phyloP scores from a whole-genome alignment of 495 filamentous ascomycete genomes.

The Hypomontagnella submonticulosa region DNA sequence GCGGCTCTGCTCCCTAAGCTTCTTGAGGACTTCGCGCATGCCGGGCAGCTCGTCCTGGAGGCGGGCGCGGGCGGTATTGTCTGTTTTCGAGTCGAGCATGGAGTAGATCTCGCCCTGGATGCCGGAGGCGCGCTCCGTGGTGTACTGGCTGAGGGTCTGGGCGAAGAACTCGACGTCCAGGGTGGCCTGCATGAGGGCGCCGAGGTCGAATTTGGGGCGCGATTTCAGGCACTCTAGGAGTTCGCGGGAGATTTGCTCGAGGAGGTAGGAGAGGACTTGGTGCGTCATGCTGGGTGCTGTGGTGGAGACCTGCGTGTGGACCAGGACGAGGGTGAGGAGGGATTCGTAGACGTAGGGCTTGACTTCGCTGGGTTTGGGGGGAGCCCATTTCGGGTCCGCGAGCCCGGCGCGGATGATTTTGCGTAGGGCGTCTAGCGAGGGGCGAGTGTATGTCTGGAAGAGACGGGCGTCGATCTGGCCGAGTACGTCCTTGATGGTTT shows the following conservation, averaged over 20 bases:
- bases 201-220: slow-evolving; percentile 74
- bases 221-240: slow-evolving; percentile 76
- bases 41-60: slow-evolving; percentile 88
- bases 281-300: slow-evolving; percentile 76
- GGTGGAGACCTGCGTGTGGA: slow-evolving; percentile 91
- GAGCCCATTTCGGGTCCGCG: slow-evolving; percentile 73
- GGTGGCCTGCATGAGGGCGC: slow-evolving; percentile 94
- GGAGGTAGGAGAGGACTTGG: slow-evolving; percentile 80
- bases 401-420: slow-evolving; percentile 77
- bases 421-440: slow-evolving; percentile 70
- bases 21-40: slow-evolving; percentile 87
- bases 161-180: slow-evolving; percentile 96
- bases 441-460: slow-evolving; percentile 89
- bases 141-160: slow-evolving; percentile 89
- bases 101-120: slow-evolving; percentile 89
- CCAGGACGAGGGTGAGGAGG: slow-evolving; percentile 82
- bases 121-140: slow-evolving; percentile 80
- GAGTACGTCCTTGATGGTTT: slow-evolving; percentile 89
- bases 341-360: slow-evolving; percentile 88
- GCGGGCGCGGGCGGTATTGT: slow-evolving; percentile 79
- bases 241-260: slow-evolving; percentile 77
- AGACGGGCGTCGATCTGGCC: slow-evolving; percentile 87
- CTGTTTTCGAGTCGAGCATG: slow-evolving; percentile 85
- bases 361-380: slow-evolving; percentile 75
- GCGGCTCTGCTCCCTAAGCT: slow-evolving; percentile 81